Evolutionary conservation across 371 early-diverging fungal genomes (phyloP).

Genomic region (Capillidium rhysosporum): DNA sequence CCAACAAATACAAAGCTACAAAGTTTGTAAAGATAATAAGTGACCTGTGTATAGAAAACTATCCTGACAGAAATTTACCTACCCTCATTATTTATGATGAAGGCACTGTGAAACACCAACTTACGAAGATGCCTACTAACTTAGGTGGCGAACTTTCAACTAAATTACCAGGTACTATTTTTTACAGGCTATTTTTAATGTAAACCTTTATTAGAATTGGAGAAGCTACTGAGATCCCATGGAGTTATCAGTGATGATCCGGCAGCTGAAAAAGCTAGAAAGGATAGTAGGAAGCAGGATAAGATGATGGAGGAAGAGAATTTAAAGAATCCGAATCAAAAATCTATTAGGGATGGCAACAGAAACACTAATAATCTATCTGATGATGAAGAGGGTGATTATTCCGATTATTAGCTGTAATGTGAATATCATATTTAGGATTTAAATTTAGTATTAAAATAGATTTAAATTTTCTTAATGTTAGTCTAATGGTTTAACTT

Average conservation of each 20-base stretch:
- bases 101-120: slow-evolving; percentile 63
- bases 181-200: not conserved
- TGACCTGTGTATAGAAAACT: slow-evolving; percentile 82
- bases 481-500: too few species aligned
- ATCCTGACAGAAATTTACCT: slow-evolving; percentile 82
- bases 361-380: too few species aligned
- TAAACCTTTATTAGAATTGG: not conserved
- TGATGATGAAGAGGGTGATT: too few species aligned
- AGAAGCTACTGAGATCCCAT: not conserved
- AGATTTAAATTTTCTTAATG: too few species aligned
- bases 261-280: too few species aligned
- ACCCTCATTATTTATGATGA: slow-evolving; percentile 73
- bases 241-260: not conserved
- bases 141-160: not conserved
- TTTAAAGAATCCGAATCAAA: too few species aligned
- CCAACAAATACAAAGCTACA: slow-evolving; percentile 55
- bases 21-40: slow-evolving; percentile 85
- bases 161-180: not conserved
- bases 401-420: too few species aligned
- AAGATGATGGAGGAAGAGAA: too few species aligned
- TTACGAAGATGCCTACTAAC: slow-evolving; percentile 37
- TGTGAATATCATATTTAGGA: too few species aligned
- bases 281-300: too few species aligned
- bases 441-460: too few species aligned
- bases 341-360: too few species aligned